These are phyloP conservation scores for Trametopsis cervina DNA, from an alignment of 768 basidiomycete species.

Conservation along the genomic window DNA sequence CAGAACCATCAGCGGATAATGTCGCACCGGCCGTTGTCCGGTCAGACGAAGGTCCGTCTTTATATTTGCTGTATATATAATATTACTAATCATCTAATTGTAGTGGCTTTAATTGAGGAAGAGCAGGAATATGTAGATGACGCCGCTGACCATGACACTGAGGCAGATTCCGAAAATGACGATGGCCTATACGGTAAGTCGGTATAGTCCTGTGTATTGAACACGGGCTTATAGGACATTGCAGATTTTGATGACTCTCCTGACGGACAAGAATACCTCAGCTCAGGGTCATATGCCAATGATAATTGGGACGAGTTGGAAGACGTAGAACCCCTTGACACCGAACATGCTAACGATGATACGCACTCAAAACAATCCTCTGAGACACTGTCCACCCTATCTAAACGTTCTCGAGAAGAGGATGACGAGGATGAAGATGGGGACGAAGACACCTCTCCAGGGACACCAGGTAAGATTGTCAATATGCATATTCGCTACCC, in stretches of 20 bases:
- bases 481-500: background rate
- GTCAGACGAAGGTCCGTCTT: background rate
- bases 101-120: background rate
- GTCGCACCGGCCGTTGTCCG: background rate
- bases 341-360: background rate
- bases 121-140: background rate
- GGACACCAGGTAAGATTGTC: constrained; percentile 5
- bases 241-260: background rate
- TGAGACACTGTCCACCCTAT: constrained; percentile 6
- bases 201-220: too few species aligned
- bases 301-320: constrained; percentile 9
- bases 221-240: too few species aligned
- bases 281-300: background rate
- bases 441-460: background rate
- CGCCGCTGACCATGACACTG: background rate
- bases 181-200: background rate
- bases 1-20: background rate
- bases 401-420: constrained; percentile 13
- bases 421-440: constrained; percentile 7
- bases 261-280: background rate
- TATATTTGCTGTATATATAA: background rate
- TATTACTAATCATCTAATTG: background rate
- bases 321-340: background rate
- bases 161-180: background rate
- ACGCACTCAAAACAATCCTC: constrained; percentile 7